Conservation (phyloP, 495 filamentous ascomycete species). For the Aspergillus panamensis region DNA sequence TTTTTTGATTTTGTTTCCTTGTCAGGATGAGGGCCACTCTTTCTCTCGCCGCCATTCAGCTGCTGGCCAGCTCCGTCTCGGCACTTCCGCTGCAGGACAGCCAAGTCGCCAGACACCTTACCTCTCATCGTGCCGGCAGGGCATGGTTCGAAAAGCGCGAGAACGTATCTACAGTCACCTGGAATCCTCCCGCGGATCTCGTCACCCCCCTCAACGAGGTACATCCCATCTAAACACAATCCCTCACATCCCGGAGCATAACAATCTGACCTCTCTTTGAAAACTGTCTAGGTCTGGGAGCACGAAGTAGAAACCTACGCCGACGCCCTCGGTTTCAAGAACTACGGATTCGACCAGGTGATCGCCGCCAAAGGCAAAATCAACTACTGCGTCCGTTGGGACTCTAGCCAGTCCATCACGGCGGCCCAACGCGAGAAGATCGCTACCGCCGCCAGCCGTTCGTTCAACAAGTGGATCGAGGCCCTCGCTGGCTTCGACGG, state of each 20-base stretch:
- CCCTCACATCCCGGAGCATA: no score
- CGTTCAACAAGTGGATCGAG: conserved; percentile 21
- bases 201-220: conserved; percentile 19
- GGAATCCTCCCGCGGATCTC: conserved; percentile 17
- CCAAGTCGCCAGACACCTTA: conserved; percentile 1
- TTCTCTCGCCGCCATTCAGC: conserved; percentile 18
- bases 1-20: no score
- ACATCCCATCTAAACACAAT: background rate
- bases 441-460: conserved; percentile 13
- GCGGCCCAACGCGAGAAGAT: conserved; percentile 13
- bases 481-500: conserved; percentile 18
- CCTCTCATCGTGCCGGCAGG: background rate
- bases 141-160: conserved; percentile 3
- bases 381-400: conserved; percentile 24
- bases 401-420: conserved; percentile 11
- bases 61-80: conserved; percentile 22
- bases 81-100: conserved; percentile 13
- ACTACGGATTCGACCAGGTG: conserved; percentile 23
- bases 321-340: conserved; percentile 20
- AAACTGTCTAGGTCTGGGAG: conserved; percentile 17
- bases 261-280: no score
- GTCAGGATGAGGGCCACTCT: conserved; percentile 17
- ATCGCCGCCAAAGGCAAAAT: conserved; percentile 19
- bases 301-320: conserved; percentile 17
- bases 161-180: conserved; percentile 4